A percentile compares a stretch with the other conserved stretches of the same genome.
These are phyloP conservation scores for Corylus heterophylla DNA, from an alignment of 306 rosid species.

Conservation along the genomic window DNA sequence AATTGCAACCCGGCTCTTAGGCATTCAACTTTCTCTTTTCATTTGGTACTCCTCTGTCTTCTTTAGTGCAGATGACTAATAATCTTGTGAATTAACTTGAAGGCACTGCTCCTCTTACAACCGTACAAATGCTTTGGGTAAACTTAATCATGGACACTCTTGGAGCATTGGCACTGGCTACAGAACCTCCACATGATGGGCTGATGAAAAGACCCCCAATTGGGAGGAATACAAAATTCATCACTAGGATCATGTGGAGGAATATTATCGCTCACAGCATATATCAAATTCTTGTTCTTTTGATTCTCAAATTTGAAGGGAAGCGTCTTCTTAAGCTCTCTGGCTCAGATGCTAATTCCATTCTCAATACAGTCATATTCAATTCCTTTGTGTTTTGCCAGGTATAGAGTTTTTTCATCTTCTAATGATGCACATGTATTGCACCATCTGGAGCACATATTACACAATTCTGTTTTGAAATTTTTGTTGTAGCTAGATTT, in stretches of 20 bases:
- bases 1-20: no score
- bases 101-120: constrained; percentile 88
- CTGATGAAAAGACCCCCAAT: constrained; percentile 77
- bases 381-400: constrained; percentile 90
- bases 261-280: constrained; percentile 84
- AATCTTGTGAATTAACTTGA: constrained; percentile 25
- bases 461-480: not conserved
- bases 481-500: no score
- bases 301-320: constrained; percentile 61
- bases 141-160: constrained; percentile 97
- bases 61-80: not conserved
- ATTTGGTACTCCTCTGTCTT: no score
- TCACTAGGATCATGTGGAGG: constrained; percentile 80
- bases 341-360: constrained; percentile 45
- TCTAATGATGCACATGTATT: not conserved
- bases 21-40: not conserved
- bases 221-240: constrained; percentile 61
- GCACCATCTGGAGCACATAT: not conserved
- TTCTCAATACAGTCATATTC: constrained; percentile 73
- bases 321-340: constrained; percentile 46
- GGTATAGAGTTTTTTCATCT: constrained; percentile 39
- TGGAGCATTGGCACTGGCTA: constrained; percentile 89
- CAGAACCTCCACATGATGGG: constrained; percentile 84
- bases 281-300: constrained; percentile 67
- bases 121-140: constrained; percentile 98